Evolutionary conservation across 192 early-diverging fungal genomes (phyloP), one percentile per base, ranked within the genome.

Genomic region (Podila horticola): DNA sequence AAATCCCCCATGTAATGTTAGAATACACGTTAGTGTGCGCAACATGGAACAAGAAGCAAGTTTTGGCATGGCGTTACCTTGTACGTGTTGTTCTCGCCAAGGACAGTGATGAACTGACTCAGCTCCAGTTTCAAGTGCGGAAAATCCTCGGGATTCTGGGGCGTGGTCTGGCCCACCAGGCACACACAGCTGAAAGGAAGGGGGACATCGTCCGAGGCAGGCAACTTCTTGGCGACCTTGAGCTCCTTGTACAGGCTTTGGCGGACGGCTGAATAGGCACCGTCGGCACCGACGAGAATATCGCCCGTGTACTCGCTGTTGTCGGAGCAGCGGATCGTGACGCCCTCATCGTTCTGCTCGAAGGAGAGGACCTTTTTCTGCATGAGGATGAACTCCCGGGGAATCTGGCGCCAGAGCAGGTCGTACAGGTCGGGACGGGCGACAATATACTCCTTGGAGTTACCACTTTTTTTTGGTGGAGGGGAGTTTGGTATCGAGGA

Each of bases 371-470:
- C 52, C 24, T 55, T 55, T 26, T 55, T 55, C 24, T 55, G 52
- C 52, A 55, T 22, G 52, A 24, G n/a, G 24, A 55, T 55, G 22
- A 11, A 55, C 20, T 55, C 52, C n/a, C 3, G 12, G 6, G 52
- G 52, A 0, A 55, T 55, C 52, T 55, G 52, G 5, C 24, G 20
- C 52, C 52, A 55, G 52, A 55, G 52, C 22, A 55, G 5, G n/a
- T 55, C 52, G 22, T 55, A 55, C 13, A 55, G 52, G 10, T 24
- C 52, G 20, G 52, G 52, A 55, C 52, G 52, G 11, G 52, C 52
- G 24, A 55, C 52, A 55, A 55, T 55, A 22, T 55, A 55, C 52
- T 55, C 52, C 11, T 55, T 55, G 52, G n/a, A 24, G 52, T 55
- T 55, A 10, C 52, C 52, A 55, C 52, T 55, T n/a, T 20, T 52